Conservation (phyloP, 192 early-diverging fungal genomes). For the Funneliformis geosporum region DNA sequence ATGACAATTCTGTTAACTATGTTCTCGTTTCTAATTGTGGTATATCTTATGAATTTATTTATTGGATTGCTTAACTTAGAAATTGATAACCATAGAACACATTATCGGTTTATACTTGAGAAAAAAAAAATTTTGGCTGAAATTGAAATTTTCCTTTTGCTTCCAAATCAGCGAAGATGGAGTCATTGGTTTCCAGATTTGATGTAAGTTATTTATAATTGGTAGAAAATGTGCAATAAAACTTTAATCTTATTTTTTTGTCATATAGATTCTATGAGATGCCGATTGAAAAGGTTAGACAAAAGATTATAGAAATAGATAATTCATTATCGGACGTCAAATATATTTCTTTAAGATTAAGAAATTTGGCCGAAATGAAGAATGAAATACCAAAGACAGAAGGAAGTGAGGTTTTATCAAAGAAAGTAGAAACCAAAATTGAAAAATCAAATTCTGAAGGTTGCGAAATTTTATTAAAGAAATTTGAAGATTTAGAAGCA, state of each 20-base stretch:
- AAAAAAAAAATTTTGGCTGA: not conserved
- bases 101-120: not conserved
- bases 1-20: not conserved
- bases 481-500: too few relatives aligned
- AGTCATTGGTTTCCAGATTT: not conserved
- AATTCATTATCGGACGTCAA: not conserved
- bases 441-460: too few relatives aligned
- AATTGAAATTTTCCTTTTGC: not conserved
- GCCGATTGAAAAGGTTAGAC: not conserved
- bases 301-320: not conserved
- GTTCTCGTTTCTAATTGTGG: not conserved
- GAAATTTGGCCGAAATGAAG: too few relatives aligned
- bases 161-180: not conserved
- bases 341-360: not conserved
- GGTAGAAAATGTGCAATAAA: not conserved
- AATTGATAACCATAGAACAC: not conserved
- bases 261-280: not conserved
- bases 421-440: too few relatives aligned
- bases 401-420: too few relatives aligned
- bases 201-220: not conserved
- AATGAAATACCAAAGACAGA: too few relatives aligned
- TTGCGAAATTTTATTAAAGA: too few relatives aligned
- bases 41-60: not conserved
- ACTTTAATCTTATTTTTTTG: not conserved
- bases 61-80: not conserved